Base-by-base conservation (phyloP, 257 asterid species). In the Forsythia suspensa region DNA sequence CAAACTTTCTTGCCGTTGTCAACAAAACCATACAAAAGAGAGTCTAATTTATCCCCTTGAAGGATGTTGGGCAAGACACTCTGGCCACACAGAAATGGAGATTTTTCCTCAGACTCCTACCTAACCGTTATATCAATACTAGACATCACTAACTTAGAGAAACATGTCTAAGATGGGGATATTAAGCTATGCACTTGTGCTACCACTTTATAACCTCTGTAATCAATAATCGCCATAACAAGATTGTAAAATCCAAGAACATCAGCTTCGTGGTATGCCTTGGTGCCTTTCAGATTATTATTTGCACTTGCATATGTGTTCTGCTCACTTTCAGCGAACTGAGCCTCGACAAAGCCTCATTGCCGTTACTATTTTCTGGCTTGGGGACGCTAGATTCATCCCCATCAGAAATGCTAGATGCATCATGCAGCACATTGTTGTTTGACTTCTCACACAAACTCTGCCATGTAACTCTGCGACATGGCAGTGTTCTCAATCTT, bases 301-400 rank as follows among this genome's bases (percentile, higher is more conserved):
- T 96, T 94, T 77, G 98, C 97, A 83, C 97, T 92, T 72, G 98
- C 98, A 85, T 91, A 96, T 15, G 98, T 94, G 82, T 98, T 96
- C 87, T 96, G 99, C 86, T 96, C 99, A 77, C 96, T 92, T 87
- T 96, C 99, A 80, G 93, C 90, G 87, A 92, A 86, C 89, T 87
- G 96, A 42, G 87, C 71, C 79, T 94, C 97, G 90, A 78, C 51
- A 78, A 46, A 77, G 84, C 88, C 76, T 82, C 78, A 41, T 15
- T 63, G 65, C 84, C 88, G 79, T 87, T 87, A 44, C 39, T 39
- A 71, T 72, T 84, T 82, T 85, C 91, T 39, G 79, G 34, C 71
- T 79, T 76, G 76, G 75, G 68, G 78, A 79, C 80, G 82, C 72
- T 81, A 70, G 88, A 77, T 63, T 77, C 88, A 83, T 81, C 84